Percentiles rank a stretch among this genome's conserved stretches.
These are phyloP conservation scores for Aechmea fasciata DNA, from an alignment of 176 grass and related monocot genomes.

Conservation along the genomic window DNA sequence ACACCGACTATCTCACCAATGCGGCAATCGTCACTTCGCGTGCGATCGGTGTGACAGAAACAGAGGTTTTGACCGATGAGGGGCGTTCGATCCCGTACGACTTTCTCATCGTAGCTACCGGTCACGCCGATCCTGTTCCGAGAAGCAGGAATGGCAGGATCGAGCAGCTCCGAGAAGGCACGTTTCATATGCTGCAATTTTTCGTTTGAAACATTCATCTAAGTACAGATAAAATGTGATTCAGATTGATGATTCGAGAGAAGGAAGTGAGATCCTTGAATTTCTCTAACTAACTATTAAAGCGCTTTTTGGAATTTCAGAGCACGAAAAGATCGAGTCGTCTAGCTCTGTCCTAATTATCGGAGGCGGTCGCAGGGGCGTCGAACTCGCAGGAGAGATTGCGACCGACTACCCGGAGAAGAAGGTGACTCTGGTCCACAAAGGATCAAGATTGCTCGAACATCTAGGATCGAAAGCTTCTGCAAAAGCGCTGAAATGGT, in stretches of 20 bases:
- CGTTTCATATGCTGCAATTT: too few relatives aligned
- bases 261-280: too few relatives aligned
- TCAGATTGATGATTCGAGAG: too few relatives aligned
- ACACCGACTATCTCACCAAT: slow-evolving; percentile 57
- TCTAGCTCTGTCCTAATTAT: slow-evolving; percentile 61
- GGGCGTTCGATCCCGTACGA: slow-evolving; percentile 53
- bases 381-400: slow-evolving; percentile 92
- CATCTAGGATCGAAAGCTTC: slow-evolving; percentile 65
- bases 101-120: slow-evolving; percentile 70
- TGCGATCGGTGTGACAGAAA: slow-evolving; percentile 53
- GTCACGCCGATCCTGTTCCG: slow-evolving; percentile 46
- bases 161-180: slow-evolving; percentile 61
- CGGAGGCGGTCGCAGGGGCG: slow-evolving; percentile 87
- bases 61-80: slow-evolving; percentile 48
- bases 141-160: slow-evolving; percentile 49
- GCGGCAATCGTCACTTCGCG: slow-evolving; percentile 51
- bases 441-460: slow-evolving; percentile 63
- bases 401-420: slow-evolving; percentile 66
- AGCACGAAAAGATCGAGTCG: slow-evolving; percentile 54
- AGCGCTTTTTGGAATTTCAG: slow-evolving; percentile 18
- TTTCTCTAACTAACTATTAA: too few relatives aligned
- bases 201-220: too few relatives aligned
- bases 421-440: slow-evolving; percentile 81
- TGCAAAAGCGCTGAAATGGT: slow-evolving; percentile 66
- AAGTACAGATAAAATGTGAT: too few relatives aligned